A percentile compares a stretch with the other conserved stretches of the same genome.
phyloP scores from a whole-genome alignment of 192 early-diverging fungal genomes.

The Paraglomus occultum region DNA sequence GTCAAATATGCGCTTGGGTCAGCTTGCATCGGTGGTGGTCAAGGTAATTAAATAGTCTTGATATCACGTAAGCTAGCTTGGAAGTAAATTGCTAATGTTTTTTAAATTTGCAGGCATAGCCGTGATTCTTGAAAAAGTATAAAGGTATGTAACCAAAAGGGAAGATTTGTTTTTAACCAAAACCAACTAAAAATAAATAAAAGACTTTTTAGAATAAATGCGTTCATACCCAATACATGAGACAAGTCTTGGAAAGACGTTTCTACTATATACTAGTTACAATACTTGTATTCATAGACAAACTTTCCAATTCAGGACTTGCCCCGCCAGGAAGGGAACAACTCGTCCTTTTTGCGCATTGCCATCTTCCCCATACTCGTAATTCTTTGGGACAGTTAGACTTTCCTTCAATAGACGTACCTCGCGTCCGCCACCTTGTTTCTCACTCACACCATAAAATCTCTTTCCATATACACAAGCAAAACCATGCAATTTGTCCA shows the following conservation, averaged over 20 bases:
- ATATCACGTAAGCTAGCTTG: conserved; percentile 22
- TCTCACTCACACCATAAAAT: conserved; percentile 78
- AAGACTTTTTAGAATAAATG: too few species aligned
- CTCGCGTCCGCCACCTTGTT: conserved; percentile 38
- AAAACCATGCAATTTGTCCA: conserved; percentile 79
- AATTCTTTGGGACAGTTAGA: conserved; percentile 51
- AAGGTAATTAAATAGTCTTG: conserved; percentile 42
- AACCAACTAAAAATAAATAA: too few species aligned
- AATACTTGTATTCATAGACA: background rate
- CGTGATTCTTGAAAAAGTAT: conserved; percentile 40
- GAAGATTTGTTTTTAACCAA: too few species aligned
- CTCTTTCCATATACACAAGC: conserved; percentile 78
- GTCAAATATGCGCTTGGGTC: conserved; percentile 89
- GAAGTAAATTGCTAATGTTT: background rate
- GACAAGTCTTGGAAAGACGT: too few species aligned
- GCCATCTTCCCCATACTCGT: conserved; percentile 48
- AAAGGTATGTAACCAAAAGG: background rate
- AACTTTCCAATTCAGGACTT: conserved; percentile 65
- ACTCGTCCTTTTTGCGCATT: conserved; percentile 54
- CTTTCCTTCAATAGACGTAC: conserved; percentile 47
- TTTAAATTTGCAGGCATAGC: conserved; percentile 34
- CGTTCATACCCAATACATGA: too few species aligned
- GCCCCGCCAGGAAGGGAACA: conserved; percentile 85
- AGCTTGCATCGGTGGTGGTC: conserved; percentile 95
- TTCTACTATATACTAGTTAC: too few species aligned